phyloP scores from a whole-genome alignment of 768 basidiomycete genomes.

The Mycena polygramma region DNA sequence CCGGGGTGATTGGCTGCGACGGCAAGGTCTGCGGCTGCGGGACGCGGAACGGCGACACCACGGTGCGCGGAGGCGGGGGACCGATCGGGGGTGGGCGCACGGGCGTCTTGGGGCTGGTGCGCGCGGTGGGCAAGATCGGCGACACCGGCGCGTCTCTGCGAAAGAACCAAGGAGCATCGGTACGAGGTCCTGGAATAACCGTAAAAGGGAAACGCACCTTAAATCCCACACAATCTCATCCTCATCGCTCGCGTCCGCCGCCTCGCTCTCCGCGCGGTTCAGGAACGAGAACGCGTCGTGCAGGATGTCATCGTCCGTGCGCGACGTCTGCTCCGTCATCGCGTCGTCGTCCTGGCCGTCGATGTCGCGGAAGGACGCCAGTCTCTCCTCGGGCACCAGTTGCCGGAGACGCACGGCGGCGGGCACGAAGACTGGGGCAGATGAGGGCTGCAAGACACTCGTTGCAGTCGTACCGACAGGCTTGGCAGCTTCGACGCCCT shows the following conservation, averaged over 20 bases:
- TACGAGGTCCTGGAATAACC: background rate
- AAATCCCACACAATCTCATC: conserved; percentile 85
- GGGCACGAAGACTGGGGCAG: conserved; percentile 22
- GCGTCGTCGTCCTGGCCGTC: conserved; percentile 65
- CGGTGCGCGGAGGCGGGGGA: background rate
- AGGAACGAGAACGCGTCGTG: conserved; percentile 70
- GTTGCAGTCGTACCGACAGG: too few relatives aligned
- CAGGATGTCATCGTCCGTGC: conserved; percentile 88
- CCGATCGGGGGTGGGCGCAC: conserved; percentile 31
- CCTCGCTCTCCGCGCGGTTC: conserved; percentile 56
- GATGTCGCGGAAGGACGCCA: conserved; percentile 40
- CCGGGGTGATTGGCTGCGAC: conserved; percentile 23
- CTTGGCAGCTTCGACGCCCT: conserved; percentile 41
- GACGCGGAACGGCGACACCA: conserved; percentile 27
- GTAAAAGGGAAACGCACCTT: conserved; percentile 53
- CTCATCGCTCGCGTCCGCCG: conserved; percentile 58
- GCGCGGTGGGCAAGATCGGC: conserved; percentile 28
- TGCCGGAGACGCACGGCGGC: too few relatives aligned
- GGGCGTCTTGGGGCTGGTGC: conserved; percentile 34
- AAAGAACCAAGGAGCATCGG: background rate
- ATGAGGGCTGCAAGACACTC: too few relatives aligned
- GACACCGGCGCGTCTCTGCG: conserved; percentile 27
- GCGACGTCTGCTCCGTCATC: conserved; percentile 76
- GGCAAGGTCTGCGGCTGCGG: conserved; percentile 5
- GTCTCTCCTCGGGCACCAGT: conserved; percentile 24